These are phyloP conservation scores for Chalciporus pseudorubinellus DNA, from an alignment of 768 basidiomycete species.

Conservation along the genomic window DNA sequence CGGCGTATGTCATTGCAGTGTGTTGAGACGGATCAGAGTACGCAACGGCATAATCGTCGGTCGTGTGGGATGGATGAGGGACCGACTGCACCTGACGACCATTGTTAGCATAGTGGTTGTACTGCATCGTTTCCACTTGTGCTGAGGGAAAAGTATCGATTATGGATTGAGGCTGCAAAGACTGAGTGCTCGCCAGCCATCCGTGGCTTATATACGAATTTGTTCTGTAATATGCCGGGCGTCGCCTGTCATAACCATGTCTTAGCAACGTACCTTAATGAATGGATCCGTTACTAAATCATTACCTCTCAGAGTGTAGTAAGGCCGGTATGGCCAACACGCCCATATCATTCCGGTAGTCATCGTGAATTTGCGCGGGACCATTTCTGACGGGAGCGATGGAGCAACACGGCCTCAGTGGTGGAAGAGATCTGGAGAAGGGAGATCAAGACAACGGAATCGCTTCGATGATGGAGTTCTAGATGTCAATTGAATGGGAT, in stretches of 20 bases:
- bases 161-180: conserved; percentile 8
- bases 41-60: conserved; percentile 18
- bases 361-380: conserved; percentile 30
- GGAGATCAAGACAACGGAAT: conserved; percentile 18
- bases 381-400: conserved; percentile 24
- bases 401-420: conserved; percentile 20
- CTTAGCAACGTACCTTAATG: conserved; percentile 40
- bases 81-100: conserved; percentile 17
- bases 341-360: conserved; percentile 35
- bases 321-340: conserved; percentile 34
- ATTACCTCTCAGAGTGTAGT: conserved; percentile 36
- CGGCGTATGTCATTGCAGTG: conserved; percentile 23
- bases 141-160: not conserved
- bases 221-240: conserved; percentile 32
- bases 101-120: conserved; percentile 24
- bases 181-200: conserved; percentile 6
- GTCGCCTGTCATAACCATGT: conserved; percentile 36
- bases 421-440: conserved; percentile 27
- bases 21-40: conserved; percentile 29
- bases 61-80: conserved; percentile 19
- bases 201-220: conserved; percentile 34
- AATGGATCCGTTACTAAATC: conserved; percentile 36
- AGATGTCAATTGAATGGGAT: conserved; percentile 31
- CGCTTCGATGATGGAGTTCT: conserved; percentile 34
- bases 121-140: conserved; percentile 25